Percentiles rank a stretch among this genome's conserved stretches.
These are phyloP conservation scores for Russula vinacea DNA, from an alignment of 768 basidiomycete species.

Conservation along the genomic window DNA sequence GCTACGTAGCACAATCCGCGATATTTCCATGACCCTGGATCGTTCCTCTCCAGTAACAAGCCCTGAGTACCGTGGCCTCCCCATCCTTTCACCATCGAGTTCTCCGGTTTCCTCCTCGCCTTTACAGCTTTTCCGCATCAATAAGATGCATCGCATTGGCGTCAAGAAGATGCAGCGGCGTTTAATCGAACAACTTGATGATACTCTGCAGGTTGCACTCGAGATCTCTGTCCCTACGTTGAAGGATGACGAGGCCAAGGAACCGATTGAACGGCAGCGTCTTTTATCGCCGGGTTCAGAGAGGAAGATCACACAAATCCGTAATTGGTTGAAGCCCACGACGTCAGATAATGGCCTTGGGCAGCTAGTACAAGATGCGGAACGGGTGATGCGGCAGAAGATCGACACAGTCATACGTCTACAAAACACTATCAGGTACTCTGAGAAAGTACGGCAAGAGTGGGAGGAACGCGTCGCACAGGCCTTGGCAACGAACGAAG, in stretches of 20 bases:
- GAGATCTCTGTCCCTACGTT: slow-evolving; percentile 85
- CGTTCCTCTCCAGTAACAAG: slow-evolving; percentile 61
- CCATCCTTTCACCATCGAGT: slow-evolving; percentile 71
- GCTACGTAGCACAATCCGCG: slow-evolving; percentile 80
- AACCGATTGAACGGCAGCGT: slow-evolving; percentile 90
- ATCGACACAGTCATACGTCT: slow-evolving; percentile 91
- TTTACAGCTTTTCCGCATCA: slow-evolving; percentile 66
- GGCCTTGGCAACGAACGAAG: slow-evolving; percentile 54
- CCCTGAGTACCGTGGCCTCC: slow-evolving; percentile 85
- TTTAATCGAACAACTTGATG: slow-evolving; percentile 81
- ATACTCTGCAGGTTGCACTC: slow-evolving; percentile 72
- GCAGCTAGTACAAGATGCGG: slow-evolving; percentile 82
- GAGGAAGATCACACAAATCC: slow-evolving; percentile 75
- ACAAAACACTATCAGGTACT: slow-evolving; percentile 95
- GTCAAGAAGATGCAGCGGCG: slow-evolving; percentile 80
- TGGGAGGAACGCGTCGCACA: slow-evolving; percentile 89
- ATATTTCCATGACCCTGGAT: slow-evolving; percentile 69
- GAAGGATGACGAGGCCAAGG: slow-evolving; percentile 86
- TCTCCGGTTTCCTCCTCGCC: slow-evolving; percentile 73
- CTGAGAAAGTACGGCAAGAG: slow-evolving; percentile 95
- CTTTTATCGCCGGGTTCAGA: slow-evolving; percentile 88
- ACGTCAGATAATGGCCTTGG: slow-evolving; percentile 83
- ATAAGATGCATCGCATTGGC: slow-evolving; percentile 73
- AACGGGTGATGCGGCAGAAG: slow-evolving; percentile 88
- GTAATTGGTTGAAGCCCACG: slow-evolving; percentile 81